Evolutionary conservation across 345 rosid genomes (phyloP).

Genomic region (Populus alba): DNA sequence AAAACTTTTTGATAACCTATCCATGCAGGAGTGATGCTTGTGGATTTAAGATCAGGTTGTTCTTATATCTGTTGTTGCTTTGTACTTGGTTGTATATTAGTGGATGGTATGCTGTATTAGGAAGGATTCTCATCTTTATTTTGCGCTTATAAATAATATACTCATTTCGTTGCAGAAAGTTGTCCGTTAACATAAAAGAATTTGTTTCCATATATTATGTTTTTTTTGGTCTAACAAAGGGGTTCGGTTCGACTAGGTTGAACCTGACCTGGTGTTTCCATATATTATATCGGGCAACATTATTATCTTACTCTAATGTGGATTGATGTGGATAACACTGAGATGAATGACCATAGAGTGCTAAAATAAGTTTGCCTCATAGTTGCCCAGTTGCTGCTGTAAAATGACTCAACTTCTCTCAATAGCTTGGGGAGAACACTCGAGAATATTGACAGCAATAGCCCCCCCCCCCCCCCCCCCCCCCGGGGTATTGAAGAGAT

Average conservation of each 20-base stretch:
- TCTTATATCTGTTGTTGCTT: neutral
- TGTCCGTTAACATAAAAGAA: neutral
- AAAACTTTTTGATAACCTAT: neutral
- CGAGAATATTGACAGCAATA: neutral
- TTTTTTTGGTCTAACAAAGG: too few species aligned
- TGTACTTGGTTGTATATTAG: neutral
- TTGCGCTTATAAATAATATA: neutral
- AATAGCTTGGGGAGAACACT: conserved; percentile 9
- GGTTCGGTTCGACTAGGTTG: neutral
- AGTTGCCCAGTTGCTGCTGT: neutral
- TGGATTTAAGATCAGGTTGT: neutral
- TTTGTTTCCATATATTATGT: neutral
- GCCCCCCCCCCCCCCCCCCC: neutral
- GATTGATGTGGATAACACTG: neutral
- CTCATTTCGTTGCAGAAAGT: neutral
- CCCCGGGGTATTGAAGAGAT: conserved; percentile 1
- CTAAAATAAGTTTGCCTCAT: conserved; percentile 9
- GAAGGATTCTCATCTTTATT: neutral
- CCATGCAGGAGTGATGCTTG: too few species aligned
- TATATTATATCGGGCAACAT: neutral
- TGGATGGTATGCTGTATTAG: neutral
- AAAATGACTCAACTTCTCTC: neutral
- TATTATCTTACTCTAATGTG: neutral
- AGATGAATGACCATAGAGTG: conserved; percentile 12
- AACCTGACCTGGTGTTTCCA: neutral